phyloP scores from a whole-genome alignment of 176 grass and related monocot genomes.

The Areca catechu region DNA sequence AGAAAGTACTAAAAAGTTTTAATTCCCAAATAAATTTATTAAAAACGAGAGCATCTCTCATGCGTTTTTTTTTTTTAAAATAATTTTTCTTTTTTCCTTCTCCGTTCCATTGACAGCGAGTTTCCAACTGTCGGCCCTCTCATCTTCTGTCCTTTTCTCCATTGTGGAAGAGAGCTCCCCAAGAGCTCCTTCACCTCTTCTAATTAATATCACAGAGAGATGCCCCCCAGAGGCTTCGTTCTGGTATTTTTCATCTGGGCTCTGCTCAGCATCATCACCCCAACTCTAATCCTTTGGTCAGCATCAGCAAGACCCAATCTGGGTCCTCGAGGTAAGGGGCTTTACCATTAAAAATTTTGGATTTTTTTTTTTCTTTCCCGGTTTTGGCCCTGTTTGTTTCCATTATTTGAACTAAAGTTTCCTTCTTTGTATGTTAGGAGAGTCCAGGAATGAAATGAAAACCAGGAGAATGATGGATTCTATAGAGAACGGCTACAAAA shows the following conservation, averaged over 20 bases:
- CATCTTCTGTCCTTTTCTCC: not conserved
- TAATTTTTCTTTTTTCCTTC: slow-evolving; percentile 3
- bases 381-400: too few relatives aligned
- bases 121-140: not conserved
- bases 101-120: slow-evolving; percentile 15
- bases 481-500: slow-evolving; percentile 2
- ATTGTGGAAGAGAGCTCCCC: not conserved
- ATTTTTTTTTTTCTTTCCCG: too few relatives aligned
- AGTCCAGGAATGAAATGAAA: slow-evolving; percentile 18
- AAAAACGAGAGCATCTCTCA: too few relatives aligned
- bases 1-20: too few relatives aligned
- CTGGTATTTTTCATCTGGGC: slow-evolving; percentile 39
- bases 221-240: slow-evolving; percentile 41
- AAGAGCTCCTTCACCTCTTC: not conserved
- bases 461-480: slow-evolving; percentile 35
- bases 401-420: not conserved
- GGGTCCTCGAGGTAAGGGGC: not conserved
- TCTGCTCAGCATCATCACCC: slow-evolving; percentile 37
- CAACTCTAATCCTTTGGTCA: slow-evolving; percentile 37
- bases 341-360: not conserved
- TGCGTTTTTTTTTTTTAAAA: not conserved
- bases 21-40: too few relatives aligned
- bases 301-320: slow-evolving; percentile 28
- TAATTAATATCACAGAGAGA: not conserved
- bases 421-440: slow-evolving; percentile 1